phyloP scores from a whole-genome alignment of 306 rosid genomes.

The Cicer judaicum region DNA sequence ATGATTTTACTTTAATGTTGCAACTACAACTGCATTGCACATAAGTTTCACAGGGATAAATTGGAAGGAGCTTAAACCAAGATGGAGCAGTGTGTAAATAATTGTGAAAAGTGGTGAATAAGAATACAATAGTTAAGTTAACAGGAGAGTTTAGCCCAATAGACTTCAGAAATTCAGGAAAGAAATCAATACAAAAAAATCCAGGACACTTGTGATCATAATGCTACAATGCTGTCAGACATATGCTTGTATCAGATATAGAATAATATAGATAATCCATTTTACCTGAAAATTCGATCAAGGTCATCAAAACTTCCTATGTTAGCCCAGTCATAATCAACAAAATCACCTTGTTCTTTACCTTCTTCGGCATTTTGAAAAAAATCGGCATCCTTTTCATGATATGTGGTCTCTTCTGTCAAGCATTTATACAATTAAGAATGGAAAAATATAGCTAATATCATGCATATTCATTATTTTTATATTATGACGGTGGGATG shows the following conservation, averaged over 20 bases:
- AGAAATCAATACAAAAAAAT: conserved; percentile 11
- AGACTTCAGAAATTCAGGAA: conserved; percentile 1
- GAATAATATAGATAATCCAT: conserved; percentile 30
- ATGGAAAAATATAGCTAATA: conserved; percentile 31
- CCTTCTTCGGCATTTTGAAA: conserved; percentile 62
- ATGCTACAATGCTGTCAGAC: conserved; percentile 23
- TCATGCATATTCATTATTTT: conserved; percentile 32
- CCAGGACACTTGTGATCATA: conserved; percentile 32
- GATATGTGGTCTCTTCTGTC: conserved; percentile 60
- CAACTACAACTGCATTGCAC: conserved; percentile 12
- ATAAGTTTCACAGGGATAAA: conserved; percentile 23
- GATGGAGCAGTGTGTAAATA: conserved; percentile 29
- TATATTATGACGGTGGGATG: conserved; percentile 3
- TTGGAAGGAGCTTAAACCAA: conserved; percentile 25
- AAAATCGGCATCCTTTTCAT: conserved; percentile 58
- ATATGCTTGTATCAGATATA: conserved; percentile 31
- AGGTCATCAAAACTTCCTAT: conserved; percentile 96
- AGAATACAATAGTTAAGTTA: conserved; percentile 1
- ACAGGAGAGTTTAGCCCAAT: conserved; percentile 3
- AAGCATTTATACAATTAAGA: conserved; percentile 47
- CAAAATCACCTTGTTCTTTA: conserved; percentile 79
- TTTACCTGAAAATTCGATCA: conserved; percentile 87
- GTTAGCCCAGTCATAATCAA: conserved; percentile 86
- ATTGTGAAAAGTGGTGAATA: not conserved
- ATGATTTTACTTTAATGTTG: not conserved